Base-by-base conservation (phyloP, 352 stramenopile species). In the Peronosclerospora sorghi region DNA sequence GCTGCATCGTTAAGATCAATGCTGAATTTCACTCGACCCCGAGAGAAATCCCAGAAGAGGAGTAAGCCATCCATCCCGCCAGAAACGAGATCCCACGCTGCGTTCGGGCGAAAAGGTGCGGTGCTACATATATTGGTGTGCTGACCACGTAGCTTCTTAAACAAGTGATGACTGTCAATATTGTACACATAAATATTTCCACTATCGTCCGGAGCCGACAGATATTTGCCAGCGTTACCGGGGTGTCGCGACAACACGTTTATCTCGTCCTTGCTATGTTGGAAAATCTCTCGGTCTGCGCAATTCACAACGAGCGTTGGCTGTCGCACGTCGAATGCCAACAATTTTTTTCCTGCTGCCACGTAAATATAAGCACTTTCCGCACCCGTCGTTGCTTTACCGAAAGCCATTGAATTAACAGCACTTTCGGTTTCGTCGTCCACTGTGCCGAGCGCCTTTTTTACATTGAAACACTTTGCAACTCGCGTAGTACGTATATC, bases 21-120 rank as follows among this genome's bases (percentile, higher is more conserved):
- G 21, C 62, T 72, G 43, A 74, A 80, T 54, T 80, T 83, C 26
- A 86, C 59, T 35, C 68, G 59, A 19, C 76, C 76, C 4, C 70
- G 69, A 17, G 57, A 78, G 51, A 88, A 77, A 41, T 88, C 76
- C 76, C 76, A 88, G 56, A 86, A 88, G 30, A 77, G 48, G 19
- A 88, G 44, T 20, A 76, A 37, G 28, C 76, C 73, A 38, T 88
- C 76, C 53, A 86, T 69, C 14, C 73, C 76, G 9, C 73, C 70
- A 1, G 76, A 84, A 17, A 86, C 71, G 7, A 88, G 53, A 43
- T 88, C 76, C 69, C 75, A 88, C 15, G 73, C 64, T 39, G 66
- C 68, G 28, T 82, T 78, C 9, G 76, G 73, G 28, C 73, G 76
- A 42, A 88, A 88, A 17, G 59, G 65, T 29, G 76, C 76, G 9